Evolutionary conservation across 805 yeast genomes (phyloP).

Genomic region (Diddensiella caesifluorescens): DNA sequence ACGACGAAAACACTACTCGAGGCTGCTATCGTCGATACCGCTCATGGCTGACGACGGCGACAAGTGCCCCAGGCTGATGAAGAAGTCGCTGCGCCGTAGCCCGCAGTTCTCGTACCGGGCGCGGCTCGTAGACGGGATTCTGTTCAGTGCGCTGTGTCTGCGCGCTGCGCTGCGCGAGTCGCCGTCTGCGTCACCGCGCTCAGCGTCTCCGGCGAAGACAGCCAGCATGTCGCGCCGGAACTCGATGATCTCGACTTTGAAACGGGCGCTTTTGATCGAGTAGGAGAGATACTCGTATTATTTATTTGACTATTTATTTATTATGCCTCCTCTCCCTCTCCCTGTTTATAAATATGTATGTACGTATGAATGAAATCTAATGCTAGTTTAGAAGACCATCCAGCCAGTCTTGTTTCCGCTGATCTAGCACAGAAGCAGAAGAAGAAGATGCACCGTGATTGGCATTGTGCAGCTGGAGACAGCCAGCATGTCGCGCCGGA

Average conservation of each 20-base stretch:
- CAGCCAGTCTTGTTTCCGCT: conserved; percentile 14
- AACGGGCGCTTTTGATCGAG: not conserved
- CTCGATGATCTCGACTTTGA: not conserved
- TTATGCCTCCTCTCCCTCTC: too few relatives aligned
- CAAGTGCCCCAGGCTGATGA: too few relatives aligned
- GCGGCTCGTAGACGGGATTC: conserved; percentile 14
- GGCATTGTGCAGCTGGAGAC: not conserved
- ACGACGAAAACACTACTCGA: conserved; percentile 1
- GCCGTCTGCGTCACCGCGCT: not conserved
- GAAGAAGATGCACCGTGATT: too few relatives aligned
- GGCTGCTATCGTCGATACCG: not conserved
- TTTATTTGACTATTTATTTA: too few relatives aligned
- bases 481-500: not conserved
- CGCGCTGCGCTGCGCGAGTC: conserved; percentile 9
- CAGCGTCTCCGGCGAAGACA: not conserved
- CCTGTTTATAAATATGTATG: not conserved
- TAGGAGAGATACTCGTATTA: not conserved
- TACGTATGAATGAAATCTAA: not conserved
- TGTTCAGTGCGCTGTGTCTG: conserved; percentile 15
- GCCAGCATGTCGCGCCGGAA: not conserved
- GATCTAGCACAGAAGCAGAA: too few relatives aligned
- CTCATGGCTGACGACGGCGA: not conserved
- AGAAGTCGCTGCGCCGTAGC: too few relatives aligned
- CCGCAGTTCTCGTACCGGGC: conserved; percentile 3
- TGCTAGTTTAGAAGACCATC: conserved; percentile 12